Percentiles rank a stretch among this genome's conserved stretches.
Conservation (phyloP, 208 protist species). For the Trypanosomatidae sp. region DNA sequence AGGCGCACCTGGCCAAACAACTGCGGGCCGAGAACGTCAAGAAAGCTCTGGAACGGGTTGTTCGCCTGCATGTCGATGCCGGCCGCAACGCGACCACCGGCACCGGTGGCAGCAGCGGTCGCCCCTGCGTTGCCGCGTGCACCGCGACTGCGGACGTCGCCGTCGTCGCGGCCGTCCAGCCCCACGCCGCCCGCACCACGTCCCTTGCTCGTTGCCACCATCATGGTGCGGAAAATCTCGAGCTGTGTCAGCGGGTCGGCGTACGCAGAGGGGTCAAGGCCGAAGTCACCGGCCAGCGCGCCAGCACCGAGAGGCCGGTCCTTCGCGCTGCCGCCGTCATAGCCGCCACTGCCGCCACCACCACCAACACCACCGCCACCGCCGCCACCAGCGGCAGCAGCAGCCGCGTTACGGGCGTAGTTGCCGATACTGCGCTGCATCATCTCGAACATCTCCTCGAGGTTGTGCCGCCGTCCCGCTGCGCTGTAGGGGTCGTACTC, state of each 20-base stretch:
- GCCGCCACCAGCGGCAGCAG: no score
- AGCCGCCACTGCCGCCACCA: no score
- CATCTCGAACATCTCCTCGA: conserved; percentile 35
- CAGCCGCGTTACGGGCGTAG: conserved; percentile 9
- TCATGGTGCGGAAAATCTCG: conserved; percentile 28
- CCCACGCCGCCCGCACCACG: no score
- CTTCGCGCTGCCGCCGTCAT: background rate
- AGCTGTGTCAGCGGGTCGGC: conserved; percentile 23
- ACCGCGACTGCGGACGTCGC: background rate
- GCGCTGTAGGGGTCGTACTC: conserved; percentile 10
- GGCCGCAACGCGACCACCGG: background rate
- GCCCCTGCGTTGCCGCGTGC: conserved; percentile 6
- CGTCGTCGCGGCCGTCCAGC: conserved; percentile 8
- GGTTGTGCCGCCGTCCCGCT: conserved; percentile 12
- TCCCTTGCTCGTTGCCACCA: conserved; percentile 31
- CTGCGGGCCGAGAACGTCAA: conserved; percentile 25
- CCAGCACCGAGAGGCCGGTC: background rate
- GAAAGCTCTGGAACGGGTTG: conserved; percentile 23
- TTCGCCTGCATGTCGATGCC: no score
- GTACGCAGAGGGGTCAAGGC: conserved; percentile 21
- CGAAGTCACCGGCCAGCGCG: conserved; percentile 12
- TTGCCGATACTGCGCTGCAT: conserved; percentile 32
- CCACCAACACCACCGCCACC: no score
- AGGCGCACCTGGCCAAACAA: conserved; percentile 18
- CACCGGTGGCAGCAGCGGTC: background rate